phyloP scores from a whole-genome alignment of 1,284 basidiomycete genomes.

The Cryptococcus jaspeensis region DNA sequence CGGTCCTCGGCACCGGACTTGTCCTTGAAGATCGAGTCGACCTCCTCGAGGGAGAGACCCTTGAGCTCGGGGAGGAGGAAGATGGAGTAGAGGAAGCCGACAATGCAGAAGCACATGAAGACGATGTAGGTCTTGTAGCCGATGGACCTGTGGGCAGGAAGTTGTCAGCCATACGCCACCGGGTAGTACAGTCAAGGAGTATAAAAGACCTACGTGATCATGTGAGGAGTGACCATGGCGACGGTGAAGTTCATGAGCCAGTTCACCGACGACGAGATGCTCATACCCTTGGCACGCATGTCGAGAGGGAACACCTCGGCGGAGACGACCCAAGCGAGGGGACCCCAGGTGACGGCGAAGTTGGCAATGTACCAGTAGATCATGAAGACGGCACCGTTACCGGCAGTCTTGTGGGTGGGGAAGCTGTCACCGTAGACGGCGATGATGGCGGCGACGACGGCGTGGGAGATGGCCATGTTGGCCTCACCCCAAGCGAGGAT shows the following conservation, averaged over 20 bases:
- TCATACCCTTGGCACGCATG: conserved; percentile 50
- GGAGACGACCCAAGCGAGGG: conserved; percentile 48
- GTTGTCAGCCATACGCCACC: too few species aligned
- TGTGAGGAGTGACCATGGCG: conserved; percentile 44
- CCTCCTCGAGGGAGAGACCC: conserved; percentile 41
- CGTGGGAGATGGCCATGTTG: conserved; percentile 48
- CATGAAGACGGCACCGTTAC: conserved; percentile 39
- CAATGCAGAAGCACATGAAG: conserved; percentile 48
- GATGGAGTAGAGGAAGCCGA: conserved; percentile 43
- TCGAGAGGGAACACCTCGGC: conserved; percentile 50
- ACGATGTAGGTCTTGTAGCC: conserved; percentile 49
- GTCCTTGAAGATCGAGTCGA: conserved; percentile 46
- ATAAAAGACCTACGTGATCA: conserved; percentile 24
- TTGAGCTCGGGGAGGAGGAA: conserved; percentile 46
- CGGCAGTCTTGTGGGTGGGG: conserved; percentile 32
- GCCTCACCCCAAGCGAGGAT: conserved; percentile 44
- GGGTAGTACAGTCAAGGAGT: too few species aligned
- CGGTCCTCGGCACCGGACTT: conserved; percentile 43
- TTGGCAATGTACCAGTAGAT: conserved; percentile 45
- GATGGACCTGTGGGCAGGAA: conserved; percentile 19
- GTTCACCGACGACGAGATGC: conserved; percentile 41
- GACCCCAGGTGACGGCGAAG: conserved; percentile 50
- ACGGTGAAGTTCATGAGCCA: conserved; percentile 49
- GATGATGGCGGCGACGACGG: conserved; percentile 44
- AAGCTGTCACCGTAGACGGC: conserved; percentile 35